phyloP scores from a whole-genome alignment of 2,329 filamentous ascomycete species.

The Trichoderma afroharzianum region DNA sequence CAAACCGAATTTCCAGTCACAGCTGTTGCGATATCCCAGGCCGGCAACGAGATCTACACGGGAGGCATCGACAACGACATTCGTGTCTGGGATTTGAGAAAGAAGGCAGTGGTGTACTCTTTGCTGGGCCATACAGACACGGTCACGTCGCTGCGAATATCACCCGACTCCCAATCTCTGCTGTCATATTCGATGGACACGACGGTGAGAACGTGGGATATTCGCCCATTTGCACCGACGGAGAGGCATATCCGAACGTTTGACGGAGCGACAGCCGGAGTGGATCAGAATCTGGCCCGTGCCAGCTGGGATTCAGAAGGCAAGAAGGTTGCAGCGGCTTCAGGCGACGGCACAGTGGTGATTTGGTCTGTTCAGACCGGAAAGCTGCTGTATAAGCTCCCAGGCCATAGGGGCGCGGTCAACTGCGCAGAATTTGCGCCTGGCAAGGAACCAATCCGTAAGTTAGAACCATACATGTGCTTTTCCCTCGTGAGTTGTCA shows the following conservation, averaged over 20 bases:
- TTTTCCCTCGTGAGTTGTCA: background rate
- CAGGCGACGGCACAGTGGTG: constrained; percentile 84
- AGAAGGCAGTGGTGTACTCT: constrained; percentile 82
- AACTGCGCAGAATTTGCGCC: constrained; percentile 93
- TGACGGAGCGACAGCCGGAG: constrained; percentile 80
- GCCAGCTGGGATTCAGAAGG: constrained; percentile 88
- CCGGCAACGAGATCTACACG: constrained; percentile 91
- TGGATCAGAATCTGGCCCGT: constrained; percentile 88
- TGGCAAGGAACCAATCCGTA: constrained; percentile 79
- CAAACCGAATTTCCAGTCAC: constrained; percentile 91
- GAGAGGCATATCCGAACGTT: constrained; percentile 83
- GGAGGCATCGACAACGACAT: constrained; percentile 97
- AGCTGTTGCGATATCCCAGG: constrained; percentile 84
- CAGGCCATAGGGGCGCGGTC: constrained; percentile 90
- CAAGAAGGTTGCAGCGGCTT: constrained; percentile 82
- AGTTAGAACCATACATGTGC: constrained; percentile 39
- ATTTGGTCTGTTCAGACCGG: constrained; percentile 88
- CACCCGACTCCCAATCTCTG: constrained; percentile 85
- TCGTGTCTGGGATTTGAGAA: constrained; percentile 93
- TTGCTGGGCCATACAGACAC: constrained; percentile 90
- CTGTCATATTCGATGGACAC: constrained; percentile 92
- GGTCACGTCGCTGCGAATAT: constrained; percentile 84
- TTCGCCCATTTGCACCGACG: constrained; percentile 86
- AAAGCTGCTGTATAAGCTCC: constrained; percentile 90
- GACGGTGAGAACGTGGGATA: constrained; percentile 92